Evolutionary conservation across 805 yeast genomes (phyloP).

Genomic region (Hanseniaspora meyeri): DNA sequence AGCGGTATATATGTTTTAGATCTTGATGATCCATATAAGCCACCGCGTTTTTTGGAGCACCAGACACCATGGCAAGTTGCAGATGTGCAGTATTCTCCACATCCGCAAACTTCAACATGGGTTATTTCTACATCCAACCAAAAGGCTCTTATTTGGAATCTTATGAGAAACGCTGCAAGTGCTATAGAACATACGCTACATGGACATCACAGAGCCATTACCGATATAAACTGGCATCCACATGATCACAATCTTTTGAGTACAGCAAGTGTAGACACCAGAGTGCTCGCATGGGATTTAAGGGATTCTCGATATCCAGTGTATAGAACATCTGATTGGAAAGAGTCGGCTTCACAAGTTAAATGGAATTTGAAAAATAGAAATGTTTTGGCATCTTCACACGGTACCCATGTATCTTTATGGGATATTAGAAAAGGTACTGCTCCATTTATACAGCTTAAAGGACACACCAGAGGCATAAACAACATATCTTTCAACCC

Average conservation of each 20-base stretch:
- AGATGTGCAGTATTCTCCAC: conserved; percentile 97
- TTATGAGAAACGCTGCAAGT: conserved; percentile 50
- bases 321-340: conserved; percentile 80
- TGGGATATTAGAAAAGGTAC: conserved; percentile 89
- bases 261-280: conserved; percentile 86
- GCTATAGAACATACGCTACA: conserved; percentile 84
- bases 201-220: conserved; percentile 83
- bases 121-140: conserved; percentile 89
- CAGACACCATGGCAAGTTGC: conserved; percentile 96
- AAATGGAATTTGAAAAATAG: conserved; percentile 79
- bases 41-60: conserved; percentile 89
- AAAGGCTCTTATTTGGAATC: conserved; percentile 89
- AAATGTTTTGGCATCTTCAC: conserved; percentile 71
- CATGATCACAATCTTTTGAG: conserved; percentile 75
- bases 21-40: conserved; percentile 85
- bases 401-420: conserved; percentile 62
- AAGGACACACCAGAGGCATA: conserved; percentile 74
- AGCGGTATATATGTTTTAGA: conserved; percentile 83
- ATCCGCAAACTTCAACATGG: conserved; percentile 73
- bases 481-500: conserved; percentile 80
- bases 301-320: conserved; percentile 66
- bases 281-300: conserved; percentile 82
- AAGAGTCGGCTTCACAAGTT: conserved; percentile 88
- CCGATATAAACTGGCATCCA: conserved; percentile 90
- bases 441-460: conserved; percentile 50